These are phyloP conservation scores for Zhuliangozyma blackwelliae DNA, from an alignment of 1,139 yeast genomes.

Conservation along the genomic window DNA sequence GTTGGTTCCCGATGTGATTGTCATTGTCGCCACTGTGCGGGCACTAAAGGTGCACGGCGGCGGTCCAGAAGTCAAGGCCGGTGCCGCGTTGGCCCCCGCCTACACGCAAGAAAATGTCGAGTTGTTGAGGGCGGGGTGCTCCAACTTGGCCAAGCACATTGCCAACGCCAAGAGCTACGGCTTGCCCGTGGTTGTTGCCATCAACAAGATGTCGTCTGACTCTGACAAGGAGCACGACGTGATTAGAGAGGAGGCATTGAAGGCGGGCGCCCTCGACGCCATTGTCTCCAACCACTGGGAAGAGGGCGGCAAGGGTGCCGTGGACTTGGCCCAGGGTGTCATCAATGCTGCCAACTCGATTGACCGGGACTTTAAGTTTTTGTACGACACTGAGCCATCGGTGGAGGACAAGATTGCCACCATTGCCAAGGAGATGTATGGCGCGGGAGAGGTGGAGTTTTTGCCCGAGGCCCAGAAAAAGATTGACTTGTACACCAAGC, in stretches of 20 bases:
- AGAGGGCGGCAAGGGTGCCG: conserved; percentile 95
- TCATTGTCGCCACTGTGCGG: conserved; percentile 94
- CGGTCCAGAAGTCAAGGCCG: conserved; percentile 97
- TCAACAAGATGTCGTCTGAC: conserved; percentile 87
- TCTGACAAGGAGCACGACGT: conserved; percentile 78
- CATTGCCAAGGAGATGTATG: conserved; percentile 90
- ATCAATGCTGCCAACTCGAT: conserved; percentile 60
- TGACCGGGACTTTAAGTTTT: conserved; percentile 58
- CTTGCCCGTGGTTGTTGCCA: conserved; percentile 93
- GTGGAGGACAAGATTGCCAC: conserved; percentile 80
- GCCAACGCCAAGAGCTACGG: conserved; percentile 82
- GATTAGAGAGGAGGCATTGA: conserved; percentile 76
- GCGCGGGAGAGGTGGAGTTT: conserved; percentile 86
- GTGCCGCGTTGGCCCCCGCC: conserved; percentile 82
- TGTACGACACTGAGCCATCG: conserved; percentile 66
- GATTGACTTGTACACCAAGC: conserved; percentile 77
- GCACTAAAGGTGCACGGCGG: conserved; percentile 98
- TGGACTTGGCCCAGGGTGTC: conserved; percentile 82
- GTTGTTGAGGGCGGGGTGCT: conserved; percentile 76
- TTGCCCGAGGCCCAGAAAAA: conserved; percentile 81
- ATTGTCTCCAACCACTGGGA: conserved; percentile 97
- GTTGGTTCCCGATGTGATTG: conserved; percentile 84
- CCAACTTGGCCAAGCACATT: conserved; percentile 90
- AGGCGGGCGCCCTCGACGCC: conserved; percentile 95
- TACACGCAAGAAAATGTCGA: conserved; percentile 86